Conservation (phyloP, 228 moss, liverwort and hornwort genomes). For the Sphagnum magellanicum region DNA sequence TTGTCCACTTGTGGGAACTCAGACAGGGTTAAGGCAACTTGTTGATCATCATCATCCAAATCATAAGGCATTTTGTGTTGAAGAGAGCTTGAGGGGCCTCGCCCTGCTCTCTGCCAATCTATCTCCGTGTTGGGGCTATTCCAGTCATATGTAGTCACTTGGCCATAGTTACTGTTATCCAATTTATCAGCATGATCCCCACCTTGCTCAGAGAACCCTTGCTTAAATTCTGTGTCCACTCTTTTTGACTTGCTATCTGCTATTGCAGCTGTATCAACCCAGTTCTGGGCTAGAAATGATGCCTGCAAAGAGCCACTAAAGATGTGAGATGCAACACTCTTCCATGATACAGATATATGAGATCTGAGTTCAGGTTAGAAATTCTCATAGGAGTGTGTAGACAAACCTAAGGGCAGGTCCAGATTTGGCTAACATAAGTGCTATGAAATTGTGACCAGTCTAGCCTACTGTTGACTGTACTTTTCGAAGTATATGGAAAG, state of each 20-base stretch:
- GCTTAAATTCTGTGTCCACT: conserved; percentile 18
- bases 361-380: no score
- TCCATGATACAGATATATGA: no score
- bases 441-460: no score
- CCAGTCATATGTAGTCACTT: conserved; percentile 38
- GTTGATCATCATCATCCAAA: conserved; percentile 73
- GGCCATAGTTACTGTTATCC: conserved; percentile 22
- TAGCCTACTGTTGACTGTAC: no score
- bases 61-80: conserved; percentile 57
- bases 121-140: conserved; percentile 38
- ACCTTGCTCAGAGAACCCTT: conserved; percentile 17
- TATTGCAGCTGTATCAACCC: conserved; percentile 22
- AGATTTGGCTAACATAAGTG: no score
- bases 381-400: no score
- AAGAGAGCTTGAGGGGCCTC: conserved; percentile 22
- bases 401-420: no score
- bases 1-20: conserved; percentile 63
- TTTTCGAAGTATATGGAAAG: no score
- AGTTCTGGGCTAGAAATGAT: conserved; percentile 41
- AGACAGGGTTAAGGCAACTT: conserved; percentile 63
- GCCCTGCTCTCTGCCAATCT: conserved; percentile 26
- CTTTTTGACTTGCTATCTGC: conserved; percentile 10
- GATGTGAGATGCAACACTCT: no score
- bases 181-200: conserved; percentile 7
- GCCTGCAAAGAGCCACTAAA: conserved; percentile 12